Evolutionary conservation across 2,329 filamentous ascomycete species (phyloP), one percentile per base, ranked within the genome.

Genomic region (Pseudogymnoascus sp.): DNA sequence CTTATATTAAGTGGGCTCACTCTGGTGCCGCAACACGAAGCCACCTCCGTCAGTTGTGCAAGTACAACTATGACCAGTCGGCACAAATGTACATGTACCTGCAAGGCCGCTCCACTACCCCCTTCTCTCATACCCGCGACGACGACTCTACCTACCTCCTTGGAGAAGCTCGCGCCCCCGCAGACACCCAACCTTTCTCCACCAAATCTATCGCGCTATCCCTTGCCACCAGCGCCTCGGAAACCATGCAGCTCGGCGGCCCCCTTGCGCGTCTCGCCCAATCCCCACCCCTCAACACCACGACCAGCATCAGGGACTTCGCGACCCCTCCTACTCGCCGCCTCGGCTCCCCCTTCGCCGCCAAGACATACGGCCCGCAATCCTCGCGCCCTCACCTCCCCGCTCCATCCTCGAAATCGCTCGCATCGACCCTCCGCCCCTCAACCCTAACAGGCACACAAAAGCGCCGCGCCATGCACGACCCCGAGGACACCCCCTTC

Each of bases 181-280:
- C 79, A 61, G 76, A 77, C 31, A 80, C 78, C 11, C 78, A 82
- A 2, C 74, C 82, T 10, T 88, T 88, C 70, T 83, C 80, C 1
- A 82, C 81, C 10, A 79, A 82, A 42, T 85, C 87, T 66, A 86
- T 89, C 79, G 79, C 81, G 44, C 76, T 87, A 69, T 88, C 86
- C 10, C 77, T 89, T 62, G 79, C 80, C 1, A 76, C 87, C 31
- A 86, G 83, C 74, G 88, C 86, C 1, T 80, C 85, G 1, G 83
- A 87, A 44, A 81, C 81, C 1, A 88, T 89, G 86, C 82, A 87
- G 68, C 82, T 81, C 0, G 76, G 83, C 62, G 85, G 84, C 2
- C 83, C 85, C 9, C 70, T 89, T 63, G 85, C 85, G 2, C 82
- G 83, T 68, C 78, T 88, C 44, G 80, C 83, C n/a, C 76, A 76